Conservation (phyloP, 805 yeast species). For the Sugiyamaella valdiviana region DNA sequence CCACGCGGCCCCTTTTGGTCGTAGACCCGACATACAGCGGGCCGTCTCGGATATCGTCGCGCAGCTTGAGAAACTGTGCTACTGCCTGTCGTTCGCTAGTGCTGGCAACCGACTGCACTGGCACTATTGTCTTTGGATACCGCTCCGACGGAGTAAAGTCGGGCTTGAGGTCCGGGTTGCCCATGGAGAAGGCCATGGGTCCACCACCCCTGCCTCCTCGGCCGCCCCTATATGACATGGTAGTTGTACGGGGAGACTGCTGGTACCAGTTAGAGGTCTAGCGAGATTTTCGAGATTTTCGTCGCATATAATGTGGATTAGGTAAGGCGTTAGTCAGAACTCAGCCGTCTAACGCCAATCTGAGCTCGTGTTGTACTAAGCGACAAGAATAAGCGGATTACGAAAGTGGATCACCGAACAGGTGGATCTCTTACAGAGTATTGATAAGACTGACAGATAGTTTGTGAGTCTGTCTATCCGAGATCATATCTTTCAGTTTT, state of each 20-base stretch:
- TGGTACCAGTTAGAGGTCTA: neutral
- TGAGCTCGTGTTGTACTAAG: no score
- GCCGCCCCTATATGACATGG: conserved; percentile 19
- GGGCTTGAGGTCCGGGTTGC: conserved; percentile 15
- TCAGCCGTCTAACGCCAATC: no score
- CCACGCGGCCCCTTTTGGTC: conserved; percentile 15
- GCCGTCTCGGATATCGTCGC: conserved; percentile 23
- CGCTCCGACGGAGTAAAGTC: conserved; percentile 20
- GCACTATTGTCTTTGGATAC: conserved; percentile 21
- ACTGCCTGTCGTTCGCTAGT: conserved; percentile 20
- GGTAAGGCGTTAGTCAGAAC: no score
- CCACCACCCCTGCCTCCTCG: conserved; percentile 23
- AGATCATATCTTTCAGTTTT: no score
- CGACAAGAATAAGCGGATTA: no score
- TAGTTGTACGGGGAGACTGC: neutral
- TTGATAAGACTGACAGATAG: no score
- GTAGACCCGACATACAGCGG: conserved; percentile 25
- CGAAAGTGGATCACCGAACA: no score
- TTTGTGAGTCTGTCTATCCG: no score
- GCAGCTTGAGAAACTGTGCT: conserved; percentile 22
- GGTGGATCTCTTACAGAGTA: no score
- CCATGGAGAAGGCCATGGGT: conserved; percentile 8
- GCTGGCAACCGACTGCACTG: conserved; percentile 18
- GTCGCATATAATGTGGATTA: no score
- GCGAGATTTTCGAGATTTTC: neutral